These are phyloP conservation scores for Tolypocladium guangdongense DNA, from an alignment of 2,329 filamentous ascomycete genomes.

Conservation along the genomic window DNA sequence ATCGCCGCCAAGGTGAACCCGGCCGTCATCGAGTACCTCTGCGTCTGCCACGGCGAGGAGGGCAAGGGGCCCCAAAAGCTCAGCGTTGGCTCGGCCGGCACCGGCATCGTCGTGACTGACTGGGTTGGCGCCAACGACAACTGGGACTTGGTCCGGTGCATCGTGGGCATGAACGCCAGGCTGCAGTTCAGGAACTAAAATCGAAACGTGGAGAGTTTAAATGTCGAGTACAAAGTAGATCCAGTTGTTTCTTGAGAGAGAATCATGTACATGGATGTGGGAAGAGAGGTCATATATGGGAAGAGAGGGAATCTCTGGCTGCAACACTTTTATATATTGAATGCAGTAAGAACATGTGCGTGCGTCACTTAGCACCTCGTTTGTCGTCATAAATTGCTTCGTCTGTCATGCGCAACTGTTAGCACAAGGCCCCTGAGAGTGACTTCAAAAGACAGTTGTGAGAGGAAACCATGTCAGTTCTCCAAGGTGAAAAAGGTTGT, in stretches of 20 bases:
- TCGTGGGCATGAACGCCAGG: slow-evolving; percentile 83
- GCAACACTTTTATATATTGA: neutral
- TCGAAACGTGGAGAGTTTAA: neutral
- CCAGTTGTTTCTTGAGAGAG: neutral
- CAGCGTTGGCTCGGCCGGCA: slow-evolving; percentile 58
- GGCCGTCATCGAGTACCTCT: slow-evolving; percentile 53
- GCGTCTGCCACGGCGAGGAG: slow-evolving; percentile 41
- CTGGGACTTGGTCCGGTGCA: slow-evolving; percentile 81
- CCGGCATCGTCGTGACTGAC: slow-evolving; percentile 84
- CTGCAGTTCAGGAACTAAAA: slow-evolving; percentile 36
- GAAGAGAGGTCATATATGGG: neutral
- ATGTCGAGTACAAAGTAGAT: neutral
- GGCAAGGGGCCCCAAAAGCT: slow-evolving; percentile 38
- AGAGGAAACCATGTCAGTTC: slow-evolving; percentile 36
- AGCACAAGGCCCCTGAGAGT: neutral
- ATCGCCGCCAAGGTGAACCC: slow-evolving; percentile 86
- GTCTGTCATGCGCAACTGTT: neutral
- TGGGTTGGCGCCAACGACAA: slow-evolving; percentile 82
- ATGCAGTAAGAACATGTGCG: neutral
- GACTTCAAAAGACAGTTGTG: neutral
- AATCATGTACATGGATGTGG: neutral
- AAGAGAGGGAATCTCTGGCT: neutral
- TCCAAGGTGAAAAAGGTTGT: slow-evolving; percentile 47
- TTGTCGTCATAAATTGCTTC: neutral
- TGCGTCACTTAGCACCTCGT: neutral